phyloP scores from a whole-genome alignment of 306 rosid species.

The Cucumis hystrix region DNA sequence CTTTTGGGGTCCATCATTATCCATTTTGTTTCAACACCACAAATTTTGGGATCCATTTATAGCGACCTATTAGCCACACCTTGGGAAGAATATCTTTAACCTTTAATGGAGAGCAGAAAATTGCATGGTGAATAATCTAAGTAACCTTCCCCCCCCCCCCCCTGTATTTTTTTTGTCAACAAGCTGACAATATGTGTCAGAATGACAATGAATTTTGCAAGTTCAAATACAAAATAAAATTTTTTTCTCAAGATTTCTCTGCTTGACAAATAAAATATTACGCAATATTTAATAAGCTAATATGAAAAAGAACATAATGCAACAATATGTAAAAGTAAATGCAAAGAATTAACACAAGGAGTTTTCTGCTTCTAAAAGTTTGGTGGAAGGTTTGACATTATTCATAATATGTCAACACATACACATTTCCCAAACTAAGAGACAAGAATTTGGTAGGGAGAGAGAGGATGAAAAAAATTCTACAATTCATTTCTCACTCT shows the following conservation, averaged over 20 bases:
- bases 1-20: slow-evolving; percentile 1
- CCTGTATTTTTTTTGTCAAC: neutral
- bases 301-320: neutral
- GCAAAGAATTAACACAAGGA: neutral
- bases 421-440: neutral
- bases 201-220: neutral
- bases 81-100: neutral
- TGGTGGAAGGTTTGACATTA: neutral
- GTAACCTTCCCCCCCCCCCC: neutral
- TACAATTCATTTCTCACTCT: slow-evolving; percentile 33
- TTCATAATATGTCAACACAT: neutral
- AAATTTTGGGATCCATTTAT: neutral
- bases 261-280: neutral
- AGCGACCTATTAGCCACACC: neutral
- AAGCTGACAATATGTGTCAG: neutral
- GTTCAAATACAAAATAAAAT: neutral
- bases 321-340: neutral
- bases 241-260: neutral
- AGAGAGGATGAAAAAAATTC: slow-evolving; percentile 35
- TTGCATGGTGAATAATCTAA: neutral
- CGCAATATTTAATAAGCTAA: neutral
- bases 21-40: slow-evolving; percentile 3
- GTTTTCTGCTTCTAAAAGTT: neutral
- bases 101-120: neutral
- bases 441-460: neutral